These are phyloP conservation scores for Arxiozyma slooffiae DNA, from an alignment of 1,139 yeast genomes.

Conservation along the genomic window DNA sequence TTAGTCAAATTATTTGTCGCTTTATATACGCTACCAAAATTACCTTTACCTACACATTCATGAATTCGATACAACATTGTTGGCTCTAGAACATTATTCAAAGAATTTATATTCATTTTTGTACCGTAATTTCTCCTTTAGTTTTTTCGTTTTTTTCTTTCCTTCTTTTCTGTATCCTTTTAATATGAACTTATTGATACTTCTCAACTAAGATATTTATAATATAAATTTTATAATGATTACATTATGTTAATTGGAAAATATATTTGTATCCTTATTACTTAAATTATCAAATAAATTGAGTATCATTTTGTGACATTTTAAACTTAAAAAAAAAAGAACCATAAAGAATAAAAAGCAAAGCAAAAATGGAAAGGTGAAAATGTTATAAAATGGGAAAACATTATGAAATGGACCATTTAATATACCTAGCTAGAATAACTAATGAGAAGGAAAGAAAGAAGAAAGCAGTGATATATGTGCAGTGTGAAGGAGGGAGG, in stretches of 20 bases:
- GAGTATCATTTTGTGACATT: not conserved
- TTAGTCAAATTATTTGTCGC: slow-evolving; percentile 33
- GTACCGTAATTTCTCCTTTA: slow-evolving; percentile 3
- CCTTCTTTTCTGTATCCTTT: not conserved
- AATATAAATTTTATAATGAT: too few species aligned
- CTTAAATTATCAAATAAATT: not conserved
- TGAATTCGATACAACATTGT: slow-evolving; percentile 35
- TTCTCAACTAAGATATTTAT: not conserved
- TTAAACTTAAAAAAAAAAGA: too few species aligned
- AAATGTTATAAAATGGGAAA: not conserved
- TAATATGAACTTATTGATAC: not conserved
- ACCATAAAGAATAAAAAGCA: not conserved
- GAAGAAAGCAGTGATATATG: not conserved
- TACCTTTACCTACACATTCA: slow-evolving; percentile 70
- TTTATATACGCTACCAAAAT: slow-evolving; percentile 77
- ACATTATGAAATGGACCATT: not conserved
- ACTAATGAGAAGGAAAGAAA: too few species aligned
- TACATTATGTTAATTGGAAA: not conserved
- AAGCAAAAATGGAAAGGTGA: too few species aligned
- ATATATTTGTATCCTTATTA: not conserved
- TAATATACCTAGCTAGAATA: not conserved
- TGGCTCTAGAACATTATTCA: slow-evolving; percentile 19
- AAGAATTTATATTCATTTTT: slow-evolving; percentile 1
- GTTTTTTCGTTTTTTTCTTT: not conserved
- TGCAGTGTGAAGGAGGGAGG: not conserved